Base-by-base conservation (phyloP, 2,329 filamentous ascomycete species). In the Neonectria neomacrospora region DNA sequence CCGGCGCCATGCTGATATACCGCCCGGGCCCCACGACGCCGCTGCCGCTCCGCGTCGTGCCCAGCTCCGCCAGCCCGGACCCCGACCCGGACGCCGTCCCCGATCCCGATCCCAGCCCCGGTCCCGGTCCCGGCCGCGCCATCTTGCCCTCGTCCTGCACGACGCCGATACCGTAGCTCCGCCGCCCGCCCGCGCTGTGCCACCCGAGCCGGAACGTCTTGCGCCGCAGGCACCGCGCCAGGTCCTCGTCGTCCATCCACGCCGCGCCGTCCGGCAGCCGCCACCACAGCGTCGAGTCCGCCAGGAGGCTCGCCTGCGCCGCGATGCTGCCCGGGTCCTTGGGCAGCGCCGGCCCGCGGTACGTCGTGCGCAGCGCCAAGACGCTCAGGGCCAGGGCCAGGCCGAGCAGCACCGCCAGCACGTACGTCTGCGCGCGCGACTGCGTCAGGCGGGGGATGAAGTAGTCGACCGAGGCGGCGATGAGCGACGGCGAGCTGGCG, bases 301-400 rank as follows among this genome's bases (percentile, higher is more conserved):
- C 70, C 22, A 75, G 63, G 37, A 75, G 69, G 58, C 73, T 75
- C 23, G 71, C 73, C 54, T 70, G 71, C 10, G 73, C 73, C 10
- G 73, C 73, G 26, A 75, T 73, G 32, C 73, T 75, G 9, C 73
- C 68, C 2, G 73, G 73, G 53, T 69, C 71, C 56, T 74, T 74
- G 23, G 72, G 64, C 7, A 75, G 41, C 12, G 58, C 58, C 18
- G 57, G 55, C 16, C 64, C 69, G n/a, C 66, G 67, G 14, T 66
- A 56, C 52, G 56, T 66, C n/a, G 70, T 72, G 9, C 71, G 68
- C 12, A 74, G 55, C n/a, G 67, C 66, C 30, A 74, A 51, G 3
- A 70, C 34, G n/a, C 63, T 67, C 10, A 74, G 58, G 22, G 70
- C 45, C 5, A 75, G 52, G 2, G 69, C 65, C 16, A 73, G 53